Conservation (phyloP, 2,329 filamentous ascomycete genomes). For the Phaeophleospora eucalypticola region DNA sequence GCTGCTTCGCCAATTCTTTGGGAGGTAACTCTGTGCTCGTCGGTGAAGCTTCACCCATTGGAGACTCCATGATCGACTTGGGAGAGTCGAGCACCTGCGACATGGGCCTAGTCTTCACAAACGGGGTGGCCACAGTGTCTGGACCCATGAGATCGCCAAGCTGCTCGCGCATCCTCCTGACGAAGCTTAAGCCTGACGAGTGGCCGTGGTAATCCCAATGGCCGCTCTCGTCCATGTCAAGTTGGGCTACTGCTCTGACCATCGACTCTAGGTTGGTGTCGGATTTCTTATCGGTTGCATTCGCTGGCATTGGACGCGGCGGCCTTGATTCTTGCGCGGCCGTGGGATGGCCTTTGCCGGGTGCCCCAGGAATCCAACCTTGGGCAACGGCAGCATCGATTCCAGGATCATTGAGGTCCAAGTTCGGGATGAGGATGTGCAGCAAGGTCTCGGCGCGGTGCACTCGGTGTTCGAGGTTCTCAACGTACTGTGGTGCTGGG, state of each 20-base stretch:
- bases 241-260: constrained; percentile 85
- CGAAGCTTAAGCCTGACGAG: constrained; percentile 86
- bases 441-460: constrained; percentile 79
- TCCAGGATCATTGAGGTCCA: constrained; percentile 79
- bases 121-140: constrained; percentile 54
- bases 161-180: constrained; percentile 81
- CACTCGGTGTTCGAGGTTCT: constrained; percentile 76
- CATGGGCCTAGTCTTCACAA: constrained; percentile 52
- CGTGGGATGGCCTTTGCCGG: constrained; percentile 27
- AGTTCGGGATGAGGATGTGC: constrained; percentile 73
- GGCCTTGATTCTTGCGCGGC: constrained; percentile 22
- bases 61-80: constrained; percentile 54
- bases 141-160: constrained; percentile 72
- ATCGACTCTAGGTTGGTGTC: constrained; percentile 84
- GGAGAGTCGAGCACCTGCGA: constrained; percentile 67
- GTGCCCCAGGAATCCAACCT: constrained; percentile 37
- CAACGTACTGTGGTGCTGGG: constrained; percentile 87
- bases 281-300: constrained; percentile 42
- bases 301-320: constrained; percentile 25
- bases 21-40: constrained; percentile 63
- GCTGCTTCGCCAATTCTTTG: constrained; percentile 51
- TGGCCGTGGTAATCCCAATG: constrained; percentile 94
- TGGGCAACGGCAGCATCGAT: constrained; percentile 65
- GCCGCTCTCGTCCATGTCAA: constrained; percentile 86
- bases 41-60: constrained; percentile 52